Percentiles rank a stretch among this genome's conserved stretches.
These are phyloP conservation scores for Venturia effusa DNA, from an alignment of 2,329 filamentous ascomycete species.

Conservation along the genomic window DNA sequence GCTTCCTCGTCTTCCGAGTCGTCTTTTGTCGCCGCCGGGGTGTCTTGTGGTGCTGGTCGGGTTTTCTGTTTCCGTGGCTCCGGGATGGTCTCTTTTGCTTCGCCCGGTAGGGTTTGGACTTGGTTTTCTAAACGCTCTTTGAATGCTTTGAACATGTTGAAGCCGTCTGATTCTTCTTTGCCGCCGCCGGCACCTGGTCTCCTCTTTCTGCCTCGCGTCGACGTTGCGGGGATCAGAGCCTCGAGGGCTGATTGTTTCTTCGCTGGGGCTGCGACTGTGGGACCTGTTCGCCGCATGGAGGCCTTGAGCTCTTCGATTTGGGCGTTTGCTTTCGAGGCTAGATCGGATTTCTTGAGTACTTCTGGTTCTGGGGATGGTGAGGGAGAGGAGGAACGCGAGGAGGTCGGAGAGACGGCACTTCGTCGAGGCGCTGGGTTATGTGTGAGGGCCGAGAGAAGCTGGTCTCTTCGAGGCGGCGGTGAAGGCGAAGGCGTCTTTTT, in stretches of 20 bases:
- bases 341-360: not conserved
- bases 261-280: conserved; percentile 27
- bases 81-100: conserved; percentile 20
- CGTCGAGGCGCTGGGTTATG: conserved; percentile 8
- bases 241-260: conserved; percentile 58
- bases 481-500: conserved; percentile 18
- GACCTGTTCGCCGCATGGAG: conserved; percentile 59
- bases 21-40: conserved; percentile 18
- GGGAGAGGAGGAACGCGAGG: conserved; percentile 18
- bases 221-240: conserved; percentile 61
- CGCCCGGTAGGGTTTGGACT: conserved; percentile 15
- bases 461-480: conserved; percentile 17
- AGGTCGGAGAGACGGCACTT: conserved; percentile 17
- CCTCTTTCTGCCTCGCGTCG: conserved; percentile 60
- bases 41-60: conserved; percentile 15
- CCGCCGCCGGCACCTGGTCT: conserved; percentile 44
- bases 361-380: conserved; percentile 1
- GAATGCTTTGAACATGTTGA: conserved; percentile 70
- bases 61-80: conserved; percentile 16
- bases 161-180: conserved; percentile 43
- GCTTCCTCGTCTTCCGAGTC: conserved; percentile 55
- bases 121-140: conserved; percentile 54
- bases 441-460: conserved; percentile 15
- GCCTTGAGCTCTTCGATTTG: conserved; percentile 73
- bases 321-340: conserved; percentile 50